Conservation (phyloP, 805 yeast species). For the Tetrapisispora namnaoensis region DNA sequence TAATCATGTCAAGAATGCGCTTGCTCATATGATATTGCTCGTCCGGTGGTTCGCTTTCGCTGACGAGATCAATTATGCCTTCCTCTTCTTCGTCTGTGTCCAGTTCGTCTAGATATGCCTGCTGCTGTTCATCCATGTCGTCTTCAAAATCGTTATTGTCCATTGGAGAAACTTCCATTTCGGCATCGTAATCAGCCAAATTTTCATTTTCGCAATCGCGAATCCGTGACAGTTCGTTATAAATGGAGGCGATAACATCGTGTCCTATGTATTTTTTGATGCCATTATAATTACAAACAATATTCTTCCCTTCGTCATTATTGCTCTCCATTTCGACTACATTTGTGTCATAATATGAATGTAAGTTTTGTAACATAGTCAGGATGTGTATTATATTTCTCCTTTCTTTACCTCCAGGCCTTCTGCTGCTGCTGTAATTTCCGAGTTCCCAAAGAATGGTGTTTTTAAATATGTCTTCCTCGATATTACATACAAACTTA, state of each 20-base stretch:
- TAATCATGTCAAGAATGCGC: background rate
- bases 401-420: background rate
- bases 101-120: slow-evolving; percentile 17
- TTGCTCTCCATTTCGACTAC: background rate
- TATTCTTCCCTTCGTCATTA: background rate
- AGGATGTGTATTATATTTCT: background rate
- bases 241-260: background rate
- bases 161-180: background rate
- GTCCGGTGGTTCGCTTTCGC: slow-evolving; percentile 5
- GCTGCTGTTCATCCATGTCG: slow-evolving; percentile 13
- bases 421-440: background rate
- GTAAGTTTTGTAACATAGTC: background rate
- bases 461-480: background rate
- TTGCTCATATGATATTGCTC: background rate
- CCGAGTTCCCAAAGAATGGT: background rate
- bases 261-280: background rate
- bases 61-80: background rate
- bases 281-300: background rate
- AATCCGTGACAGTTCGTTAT: background rate
- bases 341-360: background rate
- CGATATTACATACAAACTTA: background rate
- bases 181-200: background rate
- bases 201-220: background rate
- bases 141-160: background rate
- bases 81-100: background rate